Percentiles rank a stretch among this genome's conserved stretches.
Conservation (phyloP, 2,329 filamentous ascomycete species). For the Aspergillus sp. region DNA sequence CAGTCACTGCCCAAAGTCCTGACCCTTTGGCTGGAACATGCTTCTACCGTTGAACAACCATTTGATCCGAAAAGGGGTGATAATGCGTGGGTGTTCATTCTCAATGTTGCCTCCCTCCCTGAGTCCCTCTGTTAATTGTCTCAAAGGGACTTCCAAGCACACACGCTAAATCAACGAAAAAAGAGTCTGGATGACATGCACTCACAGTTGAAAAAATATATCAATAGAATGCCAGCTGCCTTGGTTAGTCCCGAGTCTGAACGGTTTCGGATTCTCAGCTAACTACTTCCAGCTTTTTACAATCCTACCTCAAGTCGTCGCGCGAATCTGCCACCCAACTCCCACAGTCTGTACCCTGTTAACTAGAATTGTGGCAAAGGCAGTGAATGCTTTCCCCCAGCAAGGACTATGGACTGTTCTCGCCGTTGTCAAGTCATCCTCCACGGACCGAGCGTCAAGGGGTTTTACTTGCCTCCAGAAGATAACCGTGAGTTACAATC, state of each 20-base stretch:
- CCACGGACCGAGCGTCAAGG: conserved; percentile 64
- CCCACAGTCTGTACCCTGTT: conserved; percentile 73
- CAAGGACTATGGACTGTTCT: conserved; percentile 91
- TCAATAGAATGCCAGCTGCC: conserved; percentile 52
- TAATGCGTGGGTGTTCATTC: conserved; percentile 36
- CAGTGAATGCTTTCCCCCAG: conserved; percentile 82
- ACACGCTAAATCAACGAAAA: conserved; percentile 53
- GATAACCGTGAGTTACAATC: conserved; percentile 33
- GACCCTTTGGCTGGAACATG: conserved; percentile 92
- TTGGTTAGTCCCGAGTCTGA: conserved; percentile 32
- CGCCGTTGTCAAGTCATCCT: conserved; percentile 78
- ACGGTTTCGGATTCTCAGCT: conserved; percentile 18
- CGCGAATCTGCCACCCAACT: conserved; percentile 89
- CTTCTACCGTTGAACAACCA: conserved; percentile 67
- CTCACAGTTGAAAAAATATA: conserved; percentile 75
- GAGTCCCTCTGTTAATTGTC: not conserved
- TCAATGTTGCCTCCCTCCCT: not conserved
- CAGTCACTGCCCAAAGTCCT: conserved; percentile 89
- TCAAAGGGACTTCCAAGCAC: conserved; percentile 46
- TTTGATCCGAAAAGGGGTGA: conserved; percentile 52
- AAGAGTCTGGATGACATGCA: conserved; percentile 70
- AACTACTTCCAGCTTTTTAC: conserved; percentile 47
- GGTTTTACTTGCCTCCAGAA: conserved; percentile 48
- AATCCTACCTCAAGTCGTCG: conserved; percentile 87
- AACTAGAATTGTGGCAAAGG: conserved; percentile 76